Base-by-base conservation (phyloP, 352 stramenopile species). In the Thraustochytrium striatum region DNA sequence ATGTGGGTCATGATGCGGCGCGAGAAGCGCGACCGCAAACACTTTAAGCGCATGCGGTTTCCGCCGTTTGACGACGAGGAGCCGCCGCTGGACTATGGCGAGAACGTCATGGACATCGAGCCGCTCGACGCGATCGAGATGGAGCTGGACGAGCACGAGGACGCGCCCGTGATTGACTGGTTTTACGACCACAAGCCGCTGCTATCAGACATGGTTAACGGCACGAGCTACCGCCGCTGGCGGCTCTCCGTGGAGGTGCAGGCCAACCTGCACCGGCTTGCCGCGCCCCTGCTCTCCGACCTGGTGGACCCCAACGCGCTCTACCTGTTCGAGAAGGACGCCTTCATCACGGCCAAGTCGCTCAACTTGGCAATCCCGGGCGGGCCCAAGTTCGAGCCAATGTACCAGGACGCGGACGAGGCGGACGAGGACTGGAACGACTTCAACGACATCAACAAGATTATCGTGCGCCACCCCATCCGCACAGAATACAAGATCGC, bases 391-490 rank as follows among this genome's bases (percentile, higher is more conserved):
- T 99, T 99, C 83, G 97, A 99, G 85, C 97, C 97, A 16, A 87
- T 99, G 21, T 99, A 96, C 83, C 91, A 94, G n/a, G 96, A 99
- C 85, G 83, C 84, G 25, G 94, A 98, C 72, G 92, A 98, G 58
- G 94, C 98, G 68, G 96, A 99, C 75, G 95, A 99, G 81, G 97
- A 99, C 87, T 99, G 97, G 97, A 99, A 99, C 88, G 97, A 99
- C 85, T 99, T 99, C 87, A 99, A 99, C 82, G 97, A 99, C 85
- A 98, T 99, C 84, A 97, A 98, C 86, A 99, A 99, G 87, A 99
- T 99, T 84, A 98, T 99, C 84, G 98, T 99, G 82, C 93, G 96
- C 3, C 91, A 98, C 84, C 94, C 97, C 81, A 99, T 99, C 83
- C 91, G 96, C 30, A 98, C 94, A 2, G 97, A 99, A 85, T 99